Evolutionary conservation across 208 protist genomes (phyloP), one percentile per base, ranked within the genome.

Genomic region (Leishmania aethiopica): DNA sequence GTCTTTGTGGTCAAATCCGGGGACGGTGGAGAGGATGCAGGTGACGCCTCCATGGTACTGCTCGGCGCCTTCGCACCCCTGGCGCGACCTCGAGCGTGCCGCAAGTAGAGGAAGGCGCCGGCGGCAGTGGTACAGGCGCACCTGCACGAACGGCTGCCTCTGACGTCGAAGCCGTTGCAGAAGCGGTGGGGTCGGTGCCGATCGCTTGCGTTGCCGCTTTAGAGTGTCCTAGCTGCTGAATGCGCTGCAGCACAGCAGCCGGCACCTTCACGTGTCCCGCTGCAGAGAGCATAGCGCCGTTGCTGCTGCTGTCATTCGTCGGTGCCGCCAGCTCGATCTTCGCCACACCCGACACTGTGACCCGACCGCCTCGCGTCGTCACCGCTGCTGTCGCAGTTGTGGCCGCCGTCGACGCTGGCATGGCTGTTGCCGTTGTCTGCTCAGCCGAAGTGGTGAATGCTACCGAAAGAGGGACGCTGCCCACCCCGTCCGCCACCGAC

Each of bases 241-340:
- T 89, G 60, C 83, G 83, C 70, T 88, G 81, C 53, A 84, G 69
- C 8, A 92, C 84, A 22, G 80, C 89, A 4, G 51, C 51, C 0
- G 89, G 89, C 5, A 90, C 81, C 10, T 55, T 79, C 22, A 92
- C 89, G 51, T 66, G 80, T 28, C 40, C 78, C 13, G 8, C 28
- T n/a, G 42, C 40, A 37, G 70, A 74, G 10, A 35, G 28, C 45
- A 74, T 7, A 37, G 70, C 28, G 4, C 45, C 32, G 70, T 28
- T 32, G 70, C 45, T 32, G 70, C 13, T 53, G 45, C 37, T 51
- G 28, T 3, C 70, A 15, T 55, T 59, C 32, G 84, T 2, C n/a
- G 70, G 25, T 40, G 53, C 2, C 28, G 51, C 45, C 3, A 19
- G 25, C 28, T 51, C 22, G n/a, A 86, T 67, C 3, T 40, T 66